Evolutionary conservation across 768 basidiomycete species (phyloP), one percentile per base, ranked within the genome.

Genomic region (Pisolithus sp.): DNA sequence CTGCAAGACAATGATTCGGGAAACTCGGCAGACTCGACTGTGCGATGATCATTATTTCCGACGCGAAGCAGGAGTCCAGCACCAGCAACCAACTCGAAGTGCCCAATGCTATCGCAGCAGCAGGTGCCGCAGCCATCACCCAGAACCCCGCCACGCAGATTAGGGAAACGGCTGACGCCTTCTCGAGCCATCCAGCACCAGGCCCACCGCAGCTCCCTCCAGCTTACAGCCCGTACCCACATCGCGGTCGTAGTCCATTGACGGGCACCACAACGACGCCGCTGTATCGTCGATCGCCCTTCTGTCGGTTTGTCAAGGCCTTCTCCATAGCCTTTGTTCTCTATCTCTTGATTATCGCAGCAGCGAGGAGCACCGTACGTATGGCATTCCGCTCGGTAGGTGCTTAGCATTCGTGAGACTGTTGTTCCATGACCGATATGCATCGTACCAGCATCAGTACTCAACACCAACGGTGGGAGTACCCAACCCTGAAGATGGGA

Each of bases 401-500:
- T 15, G 18, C 13, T 9, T 18, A 1, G 26, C 9, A 10, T 17
- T 51, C 36, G 24, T 10, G 23, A n/a, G 17, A 28, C n/a, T 13
- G 23, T n/a, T 34, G 23, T 30, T 5, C 30, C 24, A n/a, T 26
- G 21, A 30, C 26, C 50, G 37, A 48, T 36, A 36, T 31, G 36
- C 18, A 15, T 9, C 20, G 7, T 30, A 13, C 21, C 23, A 58
- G 57, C 21, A 46, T 26, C 34, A 15, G 34, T 15, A 5, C 34
- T 15, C 34, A 34, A 23, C 20, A 15, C 39, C 10, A 37, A 41
- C 4, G 49, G 13, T 0, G 4, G 62, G 59, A 1, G 20, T 12
- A 5, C 62, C 59, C 2, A 48, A 18, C 5, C 20, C 38, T 1
- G 50, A 45, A 15, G 64, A 65, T 38, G 65, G 65, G 15, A 10